Percentiles rank a stretch among this genome's conserved stretches.
Evolutionary conservation across 2,329 filamentous ascomycete genomes (phyloP).

Genomic region (Cladosporium halotolerans): DNA sequence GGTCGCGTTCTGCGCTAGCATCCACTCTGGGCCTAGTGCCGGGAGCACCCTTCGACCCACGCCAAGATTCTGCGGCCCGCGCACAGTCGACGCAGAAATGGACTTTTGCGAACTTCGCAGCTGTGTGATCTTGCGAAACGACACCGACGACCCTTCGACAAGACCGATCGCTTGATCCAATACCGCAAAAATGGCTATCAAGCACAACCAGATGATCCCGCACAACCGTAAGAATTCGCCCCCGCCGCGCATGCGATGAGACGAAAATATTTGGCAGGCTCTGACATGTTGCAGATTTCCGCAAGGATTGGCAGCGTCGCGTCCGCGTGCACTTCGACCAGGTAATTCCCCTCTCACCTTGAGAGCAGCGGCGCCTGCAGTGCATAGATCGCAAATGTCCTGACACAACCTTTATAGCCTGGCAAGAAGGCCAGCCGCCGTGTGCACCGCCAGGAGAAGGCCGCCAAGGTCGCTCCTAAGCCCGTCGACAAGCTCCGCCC

Average conservation of each 20-base stretch:
- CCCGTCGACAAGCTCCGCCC: constrained; percentile 96
- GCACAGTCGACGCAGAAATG: not conserved
- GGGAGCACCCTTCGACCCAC: not conserved
- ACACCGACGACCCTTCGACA: constrained; percentile 4
- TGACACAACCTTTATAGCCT: constrained; percentile 55
- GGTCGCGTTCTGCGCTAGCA: too few relatives aligned
- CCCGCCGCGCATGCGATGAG: too few relatives aligned
- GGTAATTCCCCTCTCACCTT: constrained; percentile 61
- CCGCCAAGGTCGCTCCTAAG: constrained; percentile 87
- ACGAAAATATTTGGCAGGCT: not conserved
- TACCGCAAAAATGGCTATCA: constrained; percentile 65
- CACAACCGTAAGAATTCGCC: constrained; percentile 61
- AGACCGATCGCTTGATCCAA: constrained; percentile 1
- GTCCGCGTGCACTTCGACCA: constrained; percentile 99
- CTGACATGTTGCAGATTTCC: constrained; percentile 66
- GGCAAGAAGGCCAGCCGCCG: constrained; percentile 93
- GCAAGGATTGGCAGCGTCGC: constrained; percentile 99
- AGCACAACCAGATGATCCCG: constrained; percentile 98
- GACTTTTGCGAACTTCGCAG: not conserved
- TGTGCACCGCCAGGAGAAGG: constrained; percentile 87
- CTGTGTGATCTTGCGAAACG: not conserved
- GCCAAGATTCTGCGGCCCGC: constrained; percentile 5
- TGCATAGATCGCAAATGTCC: constrained; percentile 29
- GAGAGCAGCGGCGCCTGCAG: constrained; percentile 49
- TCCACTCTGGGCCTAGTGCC: too few relatives aligned